Evolutionary conservation across 352 stramenopile genomes (phyloP).

Genomic region (Phytopythium vexans): DNA sequence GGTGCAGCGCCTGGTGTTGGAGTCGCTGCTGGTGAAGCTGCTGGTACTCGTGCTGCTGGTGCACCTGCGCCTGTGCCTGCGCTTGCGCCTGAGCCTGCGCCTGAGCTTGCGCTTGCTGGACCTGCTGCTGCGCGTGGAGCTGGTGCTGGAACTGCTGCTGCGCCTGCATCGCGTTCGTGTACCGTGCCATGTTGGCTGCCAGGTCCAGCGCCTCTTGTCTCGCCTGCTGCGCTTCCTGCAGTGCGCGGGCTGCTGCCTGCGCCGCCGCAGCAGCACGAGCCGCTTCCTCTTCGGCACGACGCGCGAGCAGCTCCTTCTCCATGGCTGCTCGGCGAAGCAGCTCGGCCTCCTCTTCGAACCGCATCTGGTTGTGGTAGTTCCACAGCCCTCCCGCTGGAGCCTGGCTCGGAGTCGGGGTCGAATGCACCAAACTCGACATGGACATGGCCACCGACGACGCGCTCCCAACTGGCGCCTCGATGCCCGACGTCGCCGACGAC

Average conservation of each 20-base stretch:
- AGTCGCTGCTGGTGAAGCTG: conserved; percentile 48
- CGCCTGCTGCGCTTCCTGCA: conserved; percentile 75
- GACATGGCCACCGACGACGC: conserved; percentile 14
- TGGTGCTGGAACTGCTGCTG: conserved; percentile 43
- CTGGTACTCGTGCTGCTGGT: conserved; percentile 42
- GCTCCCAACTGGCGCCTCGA: not conserved
- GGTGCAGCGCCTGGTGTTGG: conserved; percentile 39
- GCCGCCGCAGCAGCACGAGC: conserved; percentile 64
- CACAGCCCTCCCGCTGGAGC: conserved; percentile 53
- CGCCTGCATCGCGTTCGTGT: conserved; percentile 72
- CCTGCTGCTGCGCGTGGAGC: conserved; percentile 20
- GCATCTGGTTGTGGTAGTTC: conserved; percentile 63
- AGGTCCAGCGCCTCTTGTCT: conserved; percentile 82
- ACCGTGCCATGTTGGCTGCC: conserved; percentile 67
- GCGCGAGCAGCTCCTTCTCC: conserved; percentile 60
- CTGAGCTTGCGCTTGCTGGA: conserved; percentile 16
- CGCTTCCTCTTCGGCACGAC: conserved; percentile 79
- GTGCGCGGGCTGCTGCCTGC: conserved; percentile 59
- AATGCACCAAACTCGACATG: conserved; percentile 5
- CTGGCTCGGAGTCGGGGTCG: conserved; percentile 16
- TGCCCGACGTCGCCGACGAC: not conserved
- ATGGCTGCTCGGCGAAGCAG: conserved; percentile 54
- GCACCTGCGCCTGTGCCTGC: conserved; percentile 35
- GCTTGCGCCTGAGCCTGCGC: conserved; percentile 18
- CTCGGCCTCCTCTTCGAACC: conserved; percentile 74